These are phyloP conservation scores for Croton setiger DNA, from an alignment of 441 rosid species.

Conservation along the genomic window DNA sequence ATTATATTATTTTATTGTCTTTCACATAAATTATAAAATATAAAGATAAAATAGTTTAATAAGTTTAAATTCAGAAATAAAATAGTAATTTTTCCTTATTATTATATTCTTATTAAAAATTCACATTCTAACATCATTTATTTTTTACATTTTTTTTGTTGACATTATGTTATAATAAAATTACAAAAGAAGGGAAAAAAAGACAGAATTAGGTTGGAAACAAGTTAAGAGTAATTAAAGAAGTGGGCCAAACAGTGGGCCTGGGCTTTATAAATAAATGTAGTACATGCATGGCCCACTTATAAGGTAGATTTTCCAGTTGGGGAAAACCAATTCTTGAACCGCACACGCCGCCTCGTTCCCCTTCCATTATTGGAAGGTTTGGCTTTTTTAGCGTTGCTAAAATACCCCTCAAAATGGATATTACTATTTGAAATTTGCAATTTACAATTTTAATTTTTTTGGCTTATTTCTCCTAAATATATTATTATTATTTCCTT, in stretches of 20 bases:
- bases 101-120: no score
- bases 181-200: neutral
- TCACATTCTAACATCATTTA: no score
- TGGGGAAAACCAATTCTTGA: conserved; percentile 40
- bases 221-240: neutral
- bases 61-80: no score
- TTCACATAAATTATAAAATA: no score
- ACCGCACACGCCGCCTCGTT: conserved; percentile 45
- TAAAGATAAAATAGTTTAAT: no score
- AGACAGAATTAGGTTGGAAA: neutral
- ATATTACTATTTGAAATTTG: no score
- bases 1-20: no score
- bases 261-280: conserved; percentile 1
- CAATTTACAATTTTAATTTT: neutral
- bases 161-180: neutral
- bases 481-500: no score
- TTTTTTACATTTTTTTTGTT: no score
- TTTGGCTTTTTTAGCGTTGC: neutral
- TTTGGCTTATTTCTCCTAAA: neutral
- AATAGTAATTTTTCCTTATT: no score
- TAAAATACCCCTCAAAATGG: neutral
- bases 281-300: conserved; percentile 1
- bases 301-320: conserved; percentile 34
- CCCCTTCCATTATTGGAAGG: conserved; percentile 58
- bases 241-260: conserved; percentile 3